Percentiles rank a stretch among this genome's conserved stretches.
These are phyloP conservation scores for Penicillium fimorum DNA, from an alignment of 495 filamentous ascomycete genomes.

Conservation along the genomic window DNA sequence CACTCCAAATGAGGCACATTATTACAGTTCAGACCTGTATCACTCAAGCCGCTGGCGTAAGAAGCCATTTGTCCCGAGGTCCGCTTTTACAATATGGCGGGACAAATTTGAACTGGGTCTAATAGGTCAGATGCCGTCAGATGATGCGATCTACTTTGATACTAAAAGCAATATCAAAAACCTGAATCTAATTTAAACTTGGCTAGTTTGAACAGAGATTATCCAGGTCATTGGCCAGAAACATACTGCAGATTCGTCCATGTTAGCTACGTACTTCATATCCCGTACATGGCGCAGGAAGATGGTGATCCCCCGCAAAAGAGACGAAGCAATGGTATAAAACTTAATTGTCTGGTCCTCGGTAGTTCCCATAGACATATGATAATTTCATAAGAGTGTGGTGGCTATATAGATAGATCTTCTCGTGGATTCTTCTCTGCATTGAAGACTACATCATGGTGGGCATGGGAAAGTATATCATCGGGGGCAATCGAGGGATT, in stretches of 20 bases:
- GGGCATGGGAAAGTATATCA: constrained; percentile 4
- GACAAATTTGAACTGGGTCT: background rate
- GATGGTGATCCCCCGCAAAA: constrained; percentile 7
- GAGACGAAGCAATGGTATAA: background rate
- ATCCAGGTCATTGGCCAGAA: background rate
- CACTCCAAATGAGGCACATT: background rate
- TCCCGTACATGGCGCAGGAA: background rate
- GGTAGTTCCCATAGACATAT: constrained; percentile 6
- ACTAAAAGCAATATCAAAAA: background rate
- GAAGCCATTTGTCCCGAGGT: background rate
- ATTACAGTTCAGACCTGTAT: constrained; percentile 2
- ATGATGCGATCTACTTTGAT: background rate
- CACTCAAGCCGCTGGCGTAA: background rate
- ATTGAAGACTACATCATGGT: background rate
- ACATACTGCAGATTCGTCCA: background rate
- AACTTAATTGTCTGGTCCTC: constrained; percentile 4
- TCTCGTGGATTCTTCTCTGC: background rate
- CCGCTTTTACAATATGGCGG: background rate
- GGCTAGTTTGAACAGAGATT: background rate
- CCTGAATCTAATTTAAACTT: background rate
- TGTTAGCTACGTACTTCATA: background rate
- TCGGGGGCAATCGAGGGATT: constrained; percentile 8
- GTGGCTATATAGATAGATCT: constrained; percentile 1
- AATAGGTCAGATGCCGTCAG: background rate
- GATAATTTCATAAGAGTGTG: background rate